Evolutionary conservation across 2,329 filamentous ascomycete species (phyloP).

Genomic region (Alternaria metachromatica): DNA sequence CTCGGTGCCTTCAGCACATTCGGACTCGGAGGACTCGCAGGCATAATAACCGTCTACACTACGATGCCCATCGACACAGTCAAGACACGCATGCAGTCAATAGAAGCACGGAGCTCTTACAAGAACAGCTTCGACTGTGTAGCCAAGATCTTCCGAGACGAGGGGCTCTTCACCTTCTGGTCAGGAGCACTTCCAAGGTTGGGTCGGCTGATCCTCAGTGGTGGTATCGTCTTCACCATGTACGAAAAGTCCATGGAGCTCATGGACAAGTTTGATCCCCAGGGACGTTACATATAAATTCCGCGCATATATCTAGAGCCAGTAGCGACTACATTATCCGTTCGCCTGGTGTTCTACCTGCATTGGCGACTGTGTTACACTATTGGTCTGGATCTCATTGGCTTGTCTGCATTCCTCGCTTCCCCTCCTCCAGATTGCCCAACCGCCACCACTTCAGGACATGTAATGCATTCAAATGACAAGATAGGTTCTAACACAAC

Average conservation of each 20-base stretch:
- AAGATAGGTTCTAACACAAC: background rate
- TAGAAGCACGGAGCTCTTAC: constrained; percentile 81
- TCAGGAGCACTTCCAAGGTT: constrained; percentile 87
- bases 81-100: constrained; percentile 97
- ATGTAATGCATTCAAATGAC: background rate
- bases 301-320: background rate
- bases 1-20: constrained; percentile 88
- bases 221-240: constrained; percentile 97
- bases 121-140: constrained; percentile 89
- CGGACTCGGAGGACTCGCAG: constrained; percentile 85
- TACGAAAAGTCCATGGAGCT: constrained; percentile 95
- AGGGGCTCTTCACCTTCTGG: constrained; percentile 92
- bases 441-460: background rate
- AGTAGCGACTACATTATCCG: background rate
- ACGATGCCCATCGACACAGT: constrained; percentile 84
- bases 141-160: constrained; percentile 81
- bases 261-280: constrained; percentile 80
- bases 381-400: background rate
- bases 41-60: constrained; percentile 82
- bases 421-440: background rate
- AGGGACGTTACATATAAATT: constrained; percentile 76
- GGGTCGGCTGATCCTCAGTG: constrained; percentile 84
- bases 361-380: background rate
- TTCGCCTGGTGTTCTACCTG: background rate
- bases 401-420: background rate